Conservation (phyloP, 805 yeast genomes). For the Candida sonorensis region DNA sequence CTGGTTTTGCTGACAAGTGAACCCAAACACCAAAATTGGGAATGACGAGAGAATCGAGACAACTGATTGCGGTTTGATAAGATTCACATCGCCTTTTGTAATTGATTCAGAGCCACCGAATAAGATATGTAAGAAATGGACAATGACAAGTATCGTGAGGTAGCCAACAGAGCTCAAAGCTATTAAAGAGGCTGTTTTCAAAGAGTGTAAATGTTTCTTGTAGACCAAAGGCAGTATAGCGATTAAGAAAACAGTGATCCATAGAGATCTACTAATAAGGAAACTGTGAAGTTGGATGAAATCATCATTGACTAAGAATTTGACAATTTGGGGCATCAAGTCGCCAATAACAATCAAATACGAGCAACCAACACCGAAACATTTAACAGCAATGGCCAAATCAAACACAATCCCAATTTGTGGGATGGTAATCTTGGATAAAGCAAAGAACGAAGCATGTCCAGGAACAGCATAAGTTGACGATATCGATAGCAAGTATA, state of each 20-base stretch:
- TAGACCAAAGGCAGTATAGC: conserved; percentile 59
- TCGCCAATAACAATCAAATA: conserved; percentile 68
- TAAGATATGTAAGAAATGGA: conserved; percentile 56
- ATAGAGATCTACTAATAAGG: conserved; percentile 41
- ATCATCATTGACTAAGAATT: conserved; percentile 19
- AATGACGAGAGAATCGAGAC: conserved; percentile 58
- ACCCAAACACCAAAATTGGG: conserved; percentile 92
- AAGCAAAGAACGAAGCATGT: conserved; percentile 59
- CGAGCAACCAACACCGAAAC: conserved; percentile 65
- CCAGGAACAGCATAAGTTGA: conserved; percentile 49
- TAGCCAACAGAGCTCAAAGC: conserved; percentile 80
- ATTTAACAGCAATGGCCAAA: conserved; percentile 61
- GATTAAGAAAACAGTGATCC: conserved; percentile 56
- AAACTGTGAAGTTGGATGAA: conserved; percentile 12
- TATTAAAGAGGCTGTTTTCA: conserved; percentile 77
- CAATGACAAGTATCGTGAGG: conserved; percentile 62
- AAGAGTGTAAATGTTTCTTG: conserved; percentile 68
- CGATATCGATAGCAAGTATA: conserved; percentile 55
- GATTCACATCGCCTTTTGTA: conserved; percentile 43
- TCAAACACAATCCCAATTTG: conserved; percentile 56
- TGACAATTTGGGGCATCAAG: conserved; percentile 54
- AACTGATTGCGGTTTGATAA: conserved; percentile 39
- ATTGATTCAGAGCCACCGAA: conserved; percentile 52
- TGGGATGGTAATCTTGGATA: conserved; percentile 56
- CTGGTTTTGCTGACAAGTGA: conserved; percentile 95